Conservation (phyloP, 2,329 filamentous ascomycete genomes). For the Leptographium galeiforme region DNA sequence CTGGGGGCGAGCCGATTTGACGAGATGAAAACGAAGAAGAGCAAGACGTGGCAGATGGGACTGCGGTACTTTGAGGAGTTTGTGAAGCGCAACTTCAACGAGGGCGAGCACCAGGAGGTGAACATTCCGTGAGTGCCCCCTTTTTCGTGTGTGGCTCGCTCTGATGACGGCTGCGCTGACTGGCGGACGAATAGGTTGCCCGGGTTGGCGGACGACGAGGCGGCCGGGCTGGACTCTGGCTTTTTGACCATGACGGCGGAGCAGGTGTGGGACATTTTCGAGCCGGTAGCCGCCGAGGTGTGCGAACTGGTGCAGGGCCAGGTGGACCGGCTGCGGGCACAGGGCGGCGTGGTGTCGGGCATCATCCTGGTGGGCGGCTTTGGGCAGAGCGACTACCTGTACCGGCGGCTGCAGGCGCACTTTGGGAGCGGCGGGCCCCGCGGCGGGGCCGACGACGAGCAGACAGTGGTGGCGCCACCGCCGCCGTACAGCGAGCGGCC, state of each 20-base stretch:
- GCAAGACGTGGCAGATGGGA: conserved; percentile 69
- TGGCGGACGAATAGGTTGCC: conserved; percentile 39
- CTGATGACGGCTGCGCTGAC: background rate
- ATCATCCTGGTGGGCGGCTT: conserved; percentile 75
- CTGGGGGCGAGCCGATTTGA: conserved; percentile 56
- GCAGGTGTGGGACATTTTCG: conserved; percentile 60
- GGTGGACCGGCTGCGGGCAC: conserved; percentile 47
- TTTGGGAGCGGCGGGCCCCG: conserved; percentile 27
- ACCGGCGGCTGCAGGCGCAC: conserved; percentile 54
- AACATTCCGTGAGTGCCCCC: conserved; percentile 51
- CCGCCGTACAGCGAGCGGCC: conserved; percentile 56
- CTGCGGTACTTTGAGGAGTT: conserved; percentile 73
- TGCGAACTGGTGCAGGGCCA: conserved; percentile 56
- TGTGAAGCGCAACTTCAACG: conserved; percentile 72
- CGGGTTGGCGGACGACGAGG: conserved; percentile 62
- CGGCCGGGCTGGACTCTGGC: conserved; percentile 59
- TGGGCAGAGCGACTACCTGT: conserved; percentile 65
- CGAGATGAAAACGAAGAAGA: conserved; percentile 65
- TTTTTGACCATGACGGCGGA: conserved; percentile 60
- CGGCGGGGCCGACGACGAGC: background rate
- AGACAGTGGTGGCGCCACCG: conserved; percentile 24
- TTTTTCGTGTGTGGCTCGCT: background rate
- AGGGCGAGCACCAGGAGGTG: conserved; percentile 63
- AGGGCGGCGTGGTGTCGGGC: conserved; percentile 52
- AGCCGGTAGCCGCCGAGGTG: conserved; percentile 60